Evolutionary conservation across 768 basidiomycete species (phyloP).

Genomic region (Termitomyces eurrhizus): DNA sequence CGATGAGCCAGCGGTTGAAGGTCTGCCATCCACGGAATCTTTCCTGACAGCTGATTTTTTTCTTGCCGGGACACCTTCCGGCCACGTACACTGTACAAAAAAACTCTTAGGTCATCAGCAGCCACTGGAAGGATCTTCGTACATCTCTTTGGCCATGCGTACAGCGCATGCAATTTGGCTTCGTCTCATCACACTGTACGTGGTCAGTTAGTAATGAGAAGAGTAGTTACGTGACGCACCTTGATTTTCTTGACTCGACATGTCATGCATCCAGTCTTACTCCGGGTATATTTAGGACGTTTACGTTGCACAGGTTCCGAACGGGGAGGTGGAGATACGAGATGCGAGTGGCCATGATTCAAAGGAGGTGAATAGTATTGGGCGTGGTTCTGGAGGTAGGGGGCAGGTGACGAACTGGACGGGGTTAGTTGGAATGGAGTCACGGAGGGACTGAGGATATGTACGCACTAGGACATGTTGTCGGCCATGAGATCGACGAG

Average conservation of each 20-base stretch:
- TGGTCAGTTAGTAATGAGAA: slow-evolving; percentile 7
- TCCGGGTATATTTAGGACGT: slow-evolving; percentile 90
- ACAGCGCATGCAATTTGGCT: slow-evolving; percentile 85
- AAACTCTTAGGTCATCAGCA: slow-evolving; percentile 8
- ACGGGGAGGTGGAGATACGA: slow-evolving; percentile 44
- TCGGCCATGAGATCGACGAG: slow-evolving; percentile 47
- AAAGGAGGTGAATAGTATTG: slow-evolving; percentile 36
- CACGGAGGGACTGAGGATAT: slow-evolving; percentile 3
- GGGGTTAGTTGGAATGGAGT: slow-evolving; percentile 23
- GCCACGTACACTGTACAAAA: slow-evolving; percentile 72
- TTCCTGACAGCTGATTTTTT: slow-evolving; percentile 60
- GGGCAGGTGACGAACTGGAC: slow-evolving; percentile 30
- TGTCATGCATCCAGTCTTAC: slow-evolving; percentile 92
- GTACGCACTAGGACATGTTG: slow-evolving; percentile 53
- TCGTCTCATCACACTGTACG: slow-evolving; percentile 81
- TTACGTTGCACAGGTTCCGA: slow-evolving; percentile 58
- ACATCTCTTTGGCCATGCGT: slow-evolving; percentile 83
- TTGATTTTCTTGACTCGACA: slow-evolving; percentile 96
- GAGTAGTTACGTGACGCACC: slow-evolving; percentile 39
- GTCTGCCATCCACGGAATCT: slow-evolving; percentile 57
- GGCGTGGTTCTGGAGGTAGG: slow-evolving; percentile 36
- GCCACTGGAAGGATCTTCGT: slow-evolving; percentile 21
- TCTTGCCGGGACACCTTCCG: slow-evolving; percentile 68
- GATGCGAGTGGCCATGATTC: slow-evolving; percentile 44
- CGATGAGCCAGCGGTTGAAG: slow-evolving; percentile 75